These are phyloP conservation scores for Thraustochytrium striatum DNA, from an alignment of 352 stramenopile genomes.

Conservation along the genomic window DNA sequence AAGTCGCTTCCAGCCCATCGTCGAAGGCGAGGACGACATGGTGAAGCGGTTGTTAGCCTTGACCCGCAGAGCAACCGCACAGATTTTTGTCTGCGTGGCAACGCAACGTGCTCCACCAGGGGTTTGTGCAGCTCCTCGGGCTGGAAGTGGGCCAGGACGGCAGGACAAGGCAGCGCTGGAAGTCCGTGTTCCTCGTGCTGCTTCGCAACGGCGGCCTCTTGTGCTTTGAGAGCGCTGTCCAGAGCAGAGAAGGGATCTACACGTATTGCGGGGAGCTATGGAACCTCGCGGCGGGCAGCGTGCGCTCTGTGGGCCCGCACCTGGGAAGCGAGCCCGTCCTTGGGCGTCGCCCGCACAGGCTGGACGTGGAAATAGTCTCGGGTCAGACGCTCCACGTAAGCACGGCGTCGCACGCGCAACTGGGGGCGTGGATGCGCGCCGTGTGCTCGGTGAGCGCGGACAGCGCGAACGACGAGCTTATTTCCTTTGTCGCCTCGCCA, in stretches of 20 bases:
- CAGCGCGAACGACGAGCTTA: neutral
- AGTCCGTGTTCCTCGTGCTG: slow-evolving; percentile 4
- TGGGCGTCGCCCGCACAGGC: no score
- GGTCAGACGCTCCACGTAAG: neutral
- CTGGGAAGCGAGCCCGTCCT: neutral
- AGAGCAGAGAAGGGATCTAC: slow-evolving; percentile 19
- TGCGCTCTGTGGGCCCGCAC: neutral
- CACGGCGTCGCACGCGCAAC: neutral
- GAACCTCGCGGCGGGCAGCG: neutral
- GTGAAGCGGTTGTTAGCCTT: no score
- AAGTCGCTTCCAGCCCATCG: no score
- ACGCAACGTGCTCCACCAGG: neutral
- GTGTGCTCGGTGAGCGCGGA: neutral
- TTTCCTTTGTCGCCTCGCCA: no score
- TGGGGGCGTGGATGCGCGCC: neutral
- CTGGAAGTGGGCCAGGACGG: neutral
- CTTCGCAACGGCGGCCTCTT: neutral
- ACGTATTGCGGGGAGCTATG: slow-evolving; percentile 40
- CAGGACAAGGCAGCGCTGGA: neutral
- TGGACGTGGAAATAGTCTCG: neutral
- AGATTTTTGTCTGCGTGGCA: no score
- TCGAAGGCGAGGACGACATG: no score
- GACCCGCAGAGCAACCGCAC: no score
- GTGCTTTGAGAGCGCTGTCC: slow-evolving; percentile 18
- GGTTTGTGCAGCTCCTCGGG: neutral